phyloP scores from a whole-genome alignment of 176 grass and related monocot genomes.

The Cenchrus purpureus region DNA sequence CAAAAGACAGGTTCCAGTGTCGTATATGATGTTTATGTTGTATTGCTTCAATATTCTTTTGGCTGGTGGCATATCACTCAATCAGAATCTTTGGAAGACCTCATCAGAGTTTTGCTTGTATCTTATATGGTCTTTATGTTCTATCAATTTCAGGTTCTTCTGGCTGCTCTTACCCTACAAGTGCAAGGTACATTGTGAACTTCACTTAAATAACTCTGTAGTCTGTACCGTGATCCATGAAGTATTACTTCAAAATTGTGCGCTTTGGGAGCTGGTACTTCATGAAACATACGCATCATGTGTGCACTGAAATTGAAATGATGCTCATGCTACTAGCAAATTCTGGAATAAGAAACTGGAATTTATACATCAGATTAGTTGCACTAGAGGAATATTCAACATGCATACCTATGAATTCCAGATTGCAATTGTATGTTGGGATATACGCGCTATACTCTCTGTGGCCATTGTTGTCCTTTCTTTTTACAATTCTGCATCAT shows the following conservation, averaged over 20 bases:
- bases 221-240: not conserved
- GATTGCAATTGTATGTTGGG: not conserved
- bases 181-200: slow-evolving; percentile 57
- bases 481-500: not conserved
- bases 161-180: slow-evolving; percentile 77
- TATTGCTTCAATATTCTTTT: slow-evolving; percentile 42
- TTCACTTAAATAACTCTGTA: not conserved
- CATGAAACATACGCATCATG: not conserved
- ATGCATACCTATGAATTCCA: not conserved
- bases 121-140: slow-evolving; percentile 7
- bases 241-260: not conserved
- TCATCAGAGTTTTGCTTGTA: not conserved
- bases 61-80: slow-evolving; percentile 11
- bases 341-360: slow-evolving; percentile 9
- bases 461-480: not conserved
- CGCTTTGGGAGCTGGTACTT: not conserved
- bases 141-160: slow-evolving; percentile 55
- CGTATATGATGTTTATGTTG: not conserved
- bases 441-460: not conserved
- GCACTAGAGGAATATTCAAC: not conserved
- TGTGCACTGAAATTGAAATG: not conserved
- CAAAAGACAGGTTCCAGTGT: not conserved
- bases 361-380: not conserved
- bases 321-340: not conserved
- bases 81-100: not conserved